These are phyloP conservation scores for Mycena floridula DNA, from an alignment of 768 basidiomycete species.

Conservation along the genomic window DNA sequence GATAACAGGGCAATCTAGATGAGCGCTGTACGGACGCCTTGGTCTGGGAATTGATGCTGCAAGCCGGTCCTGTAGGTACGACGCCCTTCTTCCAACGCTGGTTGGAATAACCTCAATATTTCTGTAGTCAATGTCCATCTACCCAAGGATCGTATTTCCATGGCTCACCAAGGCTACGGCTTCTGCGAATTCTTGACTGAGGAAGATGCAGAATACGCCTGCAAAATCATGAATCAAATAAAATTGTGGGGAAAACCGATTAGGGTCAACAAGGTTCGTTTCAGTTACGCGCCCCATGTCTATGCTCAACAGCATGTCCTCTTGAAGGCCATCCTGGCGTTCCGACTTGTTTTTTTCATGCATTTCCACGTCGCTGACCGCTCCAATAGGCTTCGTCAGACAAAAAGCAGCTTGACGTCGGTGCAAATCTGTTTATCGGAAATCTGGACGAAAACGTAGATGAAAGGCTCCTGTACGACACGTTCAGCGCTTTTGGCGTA, in stretches of 20 bases:
- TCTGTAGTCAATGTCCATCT: conserved; percentile 89
- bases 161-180: conserved; percentile 98
- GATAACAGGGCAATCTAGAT: conserved; percentile 84
- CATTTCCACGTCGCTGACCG: conserved; percentile 5
- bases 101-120: not conserved
- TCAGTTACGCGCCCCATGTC: conserved; percentile 7
- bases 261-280: conserved; percentile 91
- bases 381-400: conserved; percentile 83
- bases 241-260: conserved; percentile 99
- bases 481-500: conserved; percentile 91
- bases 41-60: conserved; percentile 97
- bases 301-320: conserved; percentile 9
- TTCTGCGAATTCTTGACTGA: conserved; percentile 99
- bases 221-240: conserved; percentile 99
- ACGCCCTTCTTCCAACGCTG: conserved; percentile 9
- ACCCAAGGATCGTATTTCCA: conserved; percentile 96
- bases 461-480: conserved; percentile 88
- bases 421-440: conserved; percentile 95
- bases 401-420: conserved; percentile 96
- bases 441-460: conserved; percentile 95
- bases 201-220: conserved; percentile 99
- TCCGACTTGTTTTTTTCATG: not conserved
- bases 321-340: conserved; percentile 3
- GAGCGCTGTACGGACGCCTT: conserved; percentile 92
- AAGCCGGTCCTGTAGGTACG: conserved; percentile 97